These are phyloP conservation scores for Syzygium grande DNA, from an alignment of 345 rosid species.

Conservation along the genomic window DNA sequence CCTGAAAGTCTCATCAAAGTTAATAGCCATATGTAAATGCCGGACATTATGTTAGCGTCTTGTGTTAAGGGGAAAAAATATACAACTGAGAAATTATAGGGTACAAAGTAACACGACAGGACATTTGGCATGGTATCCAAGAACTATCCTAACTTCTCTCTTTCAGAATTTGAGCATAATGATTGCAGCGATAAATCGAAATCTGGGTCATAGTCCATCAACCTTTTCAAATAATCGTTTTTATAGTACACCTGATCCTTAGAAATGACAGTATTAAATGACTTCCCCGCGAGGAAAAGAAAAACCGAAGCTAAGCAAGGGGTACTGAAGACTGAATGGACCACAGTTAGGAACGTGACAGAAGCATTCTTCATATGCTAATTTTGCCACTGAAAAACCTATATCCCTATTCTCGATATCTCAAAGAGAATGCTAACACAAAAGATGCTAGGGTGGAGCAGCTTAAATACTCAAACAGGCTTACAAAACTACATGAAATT, in stretches of 20 bases:
- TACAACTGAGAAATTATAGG: not conserved
- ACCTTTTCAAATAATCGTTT: not conserved
- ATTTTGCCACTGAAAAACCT: not conserved
- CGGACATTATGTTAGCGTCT: not conserved
- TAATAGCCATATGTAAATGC: not conserved
- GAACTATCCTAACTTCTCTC: not conserved
- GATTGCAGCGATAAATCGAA: not conserved
- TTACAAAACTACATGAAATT: not conserved
- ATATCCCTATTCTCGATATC: not conserved
- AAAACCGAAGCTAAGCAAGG: not conserved
- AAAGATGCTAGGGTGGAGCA: not conserved
- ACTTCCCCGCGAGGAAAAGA: not conserved
- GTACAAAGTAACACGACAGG: not conserved
- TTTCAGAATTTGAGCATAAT: not conserved
- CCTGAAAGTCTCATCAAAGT: slow-evolving; percentile 28
- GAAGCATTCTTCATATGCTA: not conserved
- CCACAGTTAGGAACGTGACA: not conserved
- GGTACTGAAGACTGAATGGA: not conserved
- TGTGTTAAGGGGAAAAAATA: not conserved
- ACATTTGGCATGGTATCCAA: not conserved
- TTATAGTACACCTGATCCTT: not conserved
- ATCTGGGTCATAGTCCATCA: not conserved
- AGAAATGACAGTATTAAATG: not conserved
- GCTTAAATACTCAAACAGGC: not conserved
- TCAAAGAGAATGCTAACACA: not conserved